Percentiles rank a stretch among this genome's conserved stretches.
phyloP scores from a whole-genome alignment of 1,284 basidiomycete genomes.

The Puccinia polysora region DNA sequence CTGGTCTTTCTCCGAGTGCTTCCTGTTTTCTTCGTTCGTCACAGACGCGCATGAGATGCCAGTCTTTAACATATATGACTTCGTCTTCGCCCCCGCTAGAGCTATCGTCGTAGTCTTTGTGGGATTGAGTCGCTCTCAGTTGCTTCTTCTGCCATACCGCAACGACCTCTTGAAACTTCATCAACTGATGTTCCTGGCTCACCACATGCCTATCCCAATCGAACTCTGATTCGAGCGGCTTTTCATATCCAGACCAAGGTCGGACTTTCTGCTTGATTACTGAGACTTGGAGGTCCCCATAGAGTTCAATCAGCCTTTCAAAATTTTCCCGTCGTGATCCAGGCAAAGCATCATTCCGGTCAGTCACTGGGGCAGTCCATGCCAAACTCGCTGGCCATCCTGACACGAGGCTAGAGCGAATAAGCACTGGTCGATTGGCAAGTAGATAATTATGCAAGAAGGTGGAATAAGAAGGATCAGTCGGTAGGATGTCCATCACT shows the following conservation, averaged over 20 bases:
- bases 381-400: constrained; percentile 12
- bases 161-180: constrained; percentile 53
- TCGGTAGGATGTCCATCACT: constrained; percentile 18
- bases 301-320: not conserved
- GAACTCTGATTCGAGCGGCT: no score
- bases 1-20: constrained; percentile 44
- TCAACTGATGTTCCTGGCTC: constrained; percentile 49
- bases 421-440: constrained; percentile 27
- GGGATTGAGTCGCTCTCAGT: not conserved
- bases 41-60: constrained; percentile 56
- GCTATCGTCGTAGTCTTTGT: constrained; percentile 47
- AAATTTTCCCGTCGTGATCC: constrained; percentile 13
- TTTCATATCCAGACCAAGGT: not conserved
- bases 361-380: constrained; percentile 17
- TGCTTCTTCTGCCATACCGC: constrained; percentile 53
- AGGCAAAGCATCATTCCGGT: not conserved
- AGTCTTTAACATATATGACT: constrained; percentile 59
- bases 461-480: constrained; percentile 8
- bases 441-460: constrained; percentile 23
- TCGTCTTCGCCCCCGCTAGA: no score
- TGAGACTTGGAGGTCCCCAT: constrained; percentile 18
- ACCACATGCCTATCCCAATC: constrained; percentile 40
- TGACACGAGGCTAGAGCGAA: not conserved
- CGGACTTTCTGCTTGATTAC: constrained; percentile 9
- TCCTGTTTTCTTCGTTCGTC: not conserved